Percentiles rank a stretch among this genome's conserved stretches.
Evolutionary conservation across 2,329 filamentous ascomycete species (phyloP).

Genomic region (Alternaria brassicicola): DNA sequence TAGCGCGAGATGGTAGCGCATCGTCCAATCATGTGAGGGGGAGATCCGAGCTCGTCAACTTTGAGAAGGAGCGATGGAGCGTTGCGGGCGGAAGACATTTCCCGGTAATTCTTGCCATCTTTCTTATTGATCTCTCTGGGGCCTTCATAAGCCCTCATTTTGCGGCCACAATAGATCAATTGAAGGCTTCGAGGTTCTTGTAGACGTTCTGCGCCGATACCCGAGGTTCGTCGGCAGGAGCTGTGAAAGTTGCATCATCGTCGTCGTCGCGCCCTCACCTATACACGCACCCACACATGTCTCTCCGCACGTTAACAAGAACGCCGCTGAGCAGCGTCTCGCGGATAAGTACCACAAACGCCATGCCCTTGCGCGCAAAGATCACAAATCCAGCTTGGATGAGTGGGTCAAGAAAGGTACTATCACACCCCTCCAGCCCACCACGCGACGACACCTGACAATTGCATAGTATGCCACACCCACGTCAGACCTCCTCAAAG

Average conservation of each 20-base stretch:
- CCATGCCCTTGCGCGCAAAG: slow-evolving; percentile 84
- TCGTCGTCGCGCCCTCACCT: slow-evolving; percentile 15
- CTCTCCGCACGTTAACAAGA: slow-evolving; percentile 51
- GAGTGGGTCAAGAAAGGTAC: slow-evolving; percentile 59
- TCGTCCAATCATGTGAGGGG: slow-evolving; percentile 29
- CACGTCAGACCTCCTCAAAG: slow-evolving; percentile 51
- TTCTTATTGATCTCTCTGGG: background rate
- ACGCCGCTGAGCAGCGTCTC: slow-evolving; percentile 49
- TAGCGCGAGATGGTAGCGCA: slow-evolving; percentile 32
- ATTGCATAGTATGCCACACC: slow-evolving; percentile 45
- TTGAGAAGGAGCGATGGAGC: slow-evolving; percentile 1
- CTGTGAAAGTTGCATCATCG: slow-evolving; percentile 41
- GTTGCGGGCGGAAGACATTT: slow-evolving; percentile 25
- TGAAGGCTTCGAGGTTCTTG: background rate
- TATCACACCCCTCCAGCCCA: slow-evolving; percentile 3
- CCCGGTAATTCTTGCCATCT: slow-evolving; percentile 2
- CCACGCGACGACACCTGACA: slow-evolving; percentile 11
- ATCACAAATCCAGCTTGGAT: slow-evolving; percentile 65
- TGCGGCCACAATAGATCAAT: background rate
- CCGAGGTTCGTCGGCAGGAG: slow-evolving; percentile 46
- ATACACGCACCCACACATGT: slow-evolving; percentile 48
- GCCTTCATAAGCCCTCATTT: background rate
- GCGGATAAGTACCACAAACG: slow-evolving; percentile 36
- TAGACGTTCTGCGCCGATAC: slow-evolving; percentile 32
- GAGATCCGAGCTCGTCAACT: slow-evolving; percentile 23